Evolutionary conservation across 306 rosid species (phyloP).

Genomic region (Medicago ruthenica): DNA sequence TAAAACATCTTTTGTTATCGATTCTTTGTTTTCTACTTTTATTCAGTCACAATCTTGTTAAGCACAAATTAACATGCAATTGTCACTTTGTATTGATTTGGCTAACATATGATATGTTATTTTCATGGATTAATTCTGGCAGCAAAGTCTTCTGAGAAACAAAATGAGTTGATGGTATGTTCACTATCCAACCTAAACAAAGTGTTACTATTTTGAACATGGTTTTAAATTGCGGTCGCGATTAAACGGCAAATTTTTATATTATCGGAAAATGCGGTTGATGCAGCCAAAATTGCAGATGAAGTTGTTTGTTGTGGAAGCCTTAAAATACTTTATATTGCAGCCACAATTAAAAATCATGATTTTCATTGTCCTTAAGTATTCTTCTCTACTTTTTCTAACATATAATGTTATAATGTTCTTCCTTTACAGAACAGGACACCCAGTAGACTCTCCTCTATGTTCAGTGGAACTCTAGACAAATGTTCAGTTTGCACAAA

Average conservation of each 20-base stretch:
- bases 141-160: slow-evolving; percentile 75
- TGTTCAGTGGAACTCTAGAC: slow-evolving; percentile 94
- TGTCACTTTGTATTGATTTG: slow-evolving; percentile 12
- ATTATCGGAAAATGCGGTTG: background rate
- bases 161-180: slow-evolving; percentile 60
- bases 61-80: background rate
- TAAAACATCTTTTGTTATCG: background rate
- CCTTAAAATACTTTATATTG: background rate
- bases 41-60: background rate
- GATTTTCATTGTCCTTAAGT: background rate
- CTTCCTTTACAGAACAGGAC: slow-evolving; percentile 60
- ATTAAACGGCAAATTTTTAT: no score
- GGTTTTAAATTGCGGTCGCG: background rate
- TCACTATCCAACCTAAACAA: slow-evolving; percentile 37
- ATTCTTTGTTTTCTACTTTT: slow-evolving; percentile 7
- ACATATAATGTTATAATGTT: background rate
- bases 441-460: slow-evolving; percentile 75
- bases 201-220: background rate
- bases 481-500: slow-evolving; percentile 84
- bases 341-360: background rate
- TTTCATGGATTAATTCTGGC: slow-evolving; percentile 41
- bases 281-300: background rate
- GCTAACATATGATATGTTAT: slow-evolving; percentile 40
- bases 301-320: no score
- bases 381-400: slow-evolving; percentile 13